Conservation (phyloP, 228 moss, liverwort and hornwort species). For the Sphagnum magellanicum region DNA sequence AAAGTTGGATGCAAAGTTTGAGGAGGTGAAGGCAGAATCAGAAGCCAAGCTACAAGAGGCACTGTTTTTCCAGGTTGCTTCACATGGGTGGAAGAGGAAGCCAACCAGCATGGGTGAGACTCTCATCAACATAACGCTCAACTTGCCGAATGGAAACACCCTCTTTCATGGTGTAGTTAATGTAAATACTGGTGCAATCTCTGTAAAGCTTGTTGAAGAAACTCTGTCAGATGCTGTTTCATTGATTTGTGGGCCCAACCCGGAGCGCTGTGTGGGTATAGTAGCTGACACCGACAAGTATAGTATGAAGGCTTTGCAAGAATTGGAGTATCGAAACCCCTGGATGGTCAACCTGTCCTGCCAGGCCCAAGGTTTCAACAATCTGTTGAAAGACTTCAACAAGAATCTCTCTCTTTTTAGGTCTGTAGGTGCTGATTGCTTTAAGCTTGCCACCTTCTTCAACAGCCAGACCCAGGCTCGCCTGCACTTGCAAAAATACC, state of each 20-base stretch:
- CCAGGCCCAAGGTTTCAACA: constrained; percentile 86
- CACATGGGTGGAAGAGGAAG: constrained; percentile 90
- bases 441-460: constrained; percentile 81
- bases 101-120: constrained; percentile 68
- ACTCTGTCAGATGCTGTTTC: constrained; percentile 79
- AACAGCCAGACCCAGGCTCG: constrained; percentile 85
- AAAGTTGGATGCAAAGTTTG: constrained; percentile 79
- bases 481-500: constrained; percentile 71
- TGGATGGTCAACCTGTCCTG: constrained; percentile 95
- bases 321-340: constrained; percentile 84
- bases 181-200: constrained; percentile 67
- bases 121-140: constrained; percentile 78
- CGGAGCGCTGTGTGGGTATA: constrained; percentile 86
- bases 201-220: constrained; percentile 85
- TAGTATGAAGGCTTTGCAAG: constrained; percentile 71
- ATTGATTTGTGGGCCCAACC: constrained; percentile 63
- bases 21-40: constrained; percentile 84
- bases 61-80: constrained; percentile 87
- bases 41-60: constrained; percentile 88
- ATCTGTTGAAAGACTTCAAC: constrained; percentile 90
- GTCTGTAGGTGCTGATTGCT: constrained; percentile 73
- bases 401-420: constrained; percentile 79
- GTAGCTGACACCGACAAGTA: constrained; percentile 86
- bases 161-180: constrained; percentile 89
- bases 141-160: constrained; percentile 83